A percentile compares a stretch with the other conserved stretches of the same genome.
Conservation (phyloP, 164 flowering plant species). For the Nelumbo lutea region DNA sequence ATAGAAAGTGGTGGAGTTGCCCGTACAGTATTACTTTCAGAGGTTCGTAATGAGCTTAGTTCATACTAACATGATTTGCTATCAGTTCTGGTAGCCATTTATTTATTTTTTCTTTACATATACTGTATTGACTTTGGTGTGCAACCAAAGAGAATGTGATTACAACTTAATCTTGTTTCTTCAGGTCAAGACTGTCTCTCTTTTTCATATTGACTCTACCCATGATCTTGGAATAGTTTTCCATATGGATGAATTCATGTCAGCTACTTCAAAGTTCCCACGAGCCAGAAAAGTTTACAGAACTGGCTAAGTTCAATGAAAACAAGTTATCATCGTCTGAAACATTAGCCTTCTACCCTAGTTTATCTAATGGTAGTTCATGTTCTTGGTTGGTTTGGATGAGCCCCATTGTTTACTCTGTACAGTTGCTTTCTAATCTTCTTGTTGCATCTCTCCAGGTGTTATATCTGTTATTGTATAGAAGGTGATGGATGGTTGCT, state of each 20-base stretch:
- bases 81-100: background rate
- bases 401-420: background rate
- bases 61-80: constrained; percentile 1
- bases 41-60: constrained; percentile 42
- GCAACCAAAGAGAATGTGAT: background rate
- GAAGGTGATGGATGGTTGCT: constrained; percentile 71
- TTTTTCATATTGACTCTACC: constrained; percentile 75
- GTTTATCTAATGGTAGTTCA: constrained; percentile 41
- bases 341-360: constrained; percentile 47
- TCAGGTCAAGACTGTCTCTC: constrained; percentile 62
- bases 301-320: constrained; percentile 65
- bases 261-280: constrained; percentile 53
- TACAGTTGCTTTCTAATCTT: constrained; percentile 6
- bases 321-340: constrained; percentile 60
- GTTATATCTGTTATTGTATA: constrained; percentile 55
- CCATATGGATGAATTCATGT: constrained; percentile 48
- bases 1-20: constrained; percentile 69
- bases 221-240: constrained; percentile 70
- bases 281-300: constrained; percentile 68
- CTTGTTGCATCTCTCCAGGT: constrained; percentile 39
- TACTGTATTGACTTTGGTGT: background rate
- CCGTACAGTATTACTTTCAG: constrained; percentile 43
- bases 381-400: background rate
- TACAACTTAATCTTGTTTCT: background rate
- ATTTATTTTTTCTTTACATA: background rate